A percentile compares a stretch with the other conserved stretches of the same genome.
Evolutionary conservation across 176 grass and related monocot genomes (phyloP).

Genomic region (Zizania latifolia): DNA sequence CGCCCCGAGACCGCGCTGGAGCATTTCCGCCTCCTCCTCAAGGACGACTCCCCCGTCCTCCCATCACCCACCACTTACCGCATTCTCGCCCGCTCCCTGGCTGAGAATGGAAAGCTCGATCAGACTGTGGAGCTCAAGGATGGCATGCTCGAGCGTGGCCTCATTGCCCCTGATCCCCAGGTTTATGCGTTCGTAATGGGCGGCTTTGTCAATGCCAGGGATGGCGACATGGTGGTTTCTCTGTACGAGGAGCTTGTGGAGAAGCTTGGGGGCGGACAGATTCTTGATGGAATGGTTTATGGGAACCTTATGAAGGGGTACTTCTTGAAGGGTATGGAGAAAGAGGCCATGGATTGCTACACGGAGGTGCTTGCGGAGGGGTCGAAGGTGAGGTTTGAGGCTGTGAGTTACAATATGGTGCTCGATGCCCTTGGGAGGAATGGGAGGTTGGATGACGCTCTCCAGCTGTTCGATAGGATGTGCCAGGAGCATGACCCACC

Average conservation of each 20-base stretch:
- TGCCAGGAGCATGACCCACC: constrained; percentile 57
- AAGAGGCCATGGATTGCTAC: constrained; percentile 59
- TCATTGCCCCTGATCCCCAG: constrained; percentile 59
- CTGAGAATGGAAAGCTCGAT: constrained; percentile 67
- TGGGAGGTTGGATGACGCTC: constrained; percentile 54
- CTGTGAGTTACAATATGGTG: constrained; percentile 64
- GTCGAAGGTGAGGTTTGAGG: constrained; percentile 53
- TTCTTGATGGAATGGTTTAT: constrained; percentile 61
- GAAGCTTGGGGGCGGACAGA: constrained; percentile 37
- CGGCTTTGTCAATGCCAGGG: constrained; percentile 50
- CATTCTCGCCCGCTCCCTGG: constrained; percentile 81
- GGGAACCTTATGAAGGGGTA: constrained; percentile 89
- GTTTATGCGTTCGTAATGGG: constrained; percentile 71
- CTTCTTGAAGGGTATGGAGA: constrained; percentile 70
- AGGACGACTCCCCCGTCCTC: constrained; percentile 64
- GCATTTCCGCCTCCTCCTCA: constrained; percentile 77
- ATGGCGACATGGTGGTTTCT: constrained; percentile 39
- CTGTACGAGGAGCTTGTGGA: constrained; percentile 76
- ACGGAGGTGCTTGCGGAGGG: constrained; percentile 48
- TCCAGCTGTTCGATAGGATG: constrained; percentile 67
- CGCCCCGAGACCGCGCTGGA: constrained; percentile 74
- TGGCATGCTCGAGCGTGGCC: constrained; percentile 62
- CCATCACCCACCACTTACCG: constrained; percentile 83
- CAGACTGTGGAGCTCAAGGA: constrained; percentile 77
- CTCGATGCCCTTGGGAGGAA: constrained; percentile 65